Evolutionary conservation across 495 filamentous ascomycete species (phyloP).

Genomic region (Penicillium cosmopolitanum): DNA sequence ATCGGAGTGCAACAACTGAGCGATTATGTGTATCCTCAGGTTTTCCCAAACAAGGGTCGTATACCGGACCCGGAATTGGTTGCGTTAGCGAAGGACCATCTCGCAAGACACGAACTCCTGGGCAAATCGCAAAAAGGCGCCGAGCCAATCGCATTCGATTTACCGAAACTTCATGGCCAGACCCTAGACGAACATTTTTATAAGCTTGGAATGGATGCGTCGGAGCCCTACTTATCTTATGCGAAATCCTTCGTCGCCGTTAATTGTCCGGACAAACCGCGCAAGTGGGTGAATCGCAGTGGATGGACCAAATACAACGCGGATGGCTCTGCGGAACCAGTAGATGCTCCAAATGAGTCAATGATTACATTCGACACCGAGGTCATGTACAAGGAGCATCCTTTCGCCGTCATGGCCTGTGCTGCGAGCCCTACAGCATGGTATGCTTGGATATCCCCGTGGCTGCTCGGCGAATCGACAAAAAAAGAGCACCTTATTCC

Average conservation of each 20-base stretch:
- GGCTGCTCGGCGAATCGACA: slow-evolving; percentile 84
- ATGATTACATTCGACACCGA: slow-evolving; percentile 95
- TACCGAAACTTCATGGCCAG: slow-evolving; percentile 76
- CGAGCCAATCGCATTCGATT: slow-evolving; percentile 79
- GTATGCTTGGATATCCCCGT: slow-evolving; percentile 98
- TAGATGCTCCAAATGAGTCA: slow-evolving; percentile 76
- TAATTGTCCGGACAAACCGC: slow-evolving; percentile 72
- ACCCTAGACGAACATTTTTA: slow-evolving; percentile 95
- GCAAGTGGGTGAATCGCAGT: slow-evolving; percentile 75
- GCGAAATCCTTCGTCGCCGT: slow-evolving; percentile 72
- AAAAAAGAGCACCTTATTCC: slow-evolving; percentile 81
- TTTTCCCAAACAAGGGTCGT: slow-evolving; percentile 67
- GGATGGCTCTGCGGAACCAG: slow-evolving; percentile 70
- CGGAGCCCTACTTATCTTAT: slow-evolving; percentile 79
- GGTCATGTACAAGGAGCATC: slow-evolving; percentile 90
- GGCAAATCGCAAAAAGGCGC: slow-evolving; percentile 82
- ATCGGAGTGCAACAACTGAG: slow-evolving; percentile 94
- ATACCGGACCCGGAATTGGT: slow-evolving; percentile 71
- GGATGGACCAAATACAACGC: slow-evolving; percentile 93
- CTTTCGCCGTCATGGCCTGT: slow-evolving; percentile 95
- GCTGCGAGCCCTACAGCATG: slow-evolving; percentile 84
- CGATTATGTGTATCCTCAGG: slow-evolving; percentile 75
- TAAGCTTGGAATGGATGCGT: slow-evolving; percentile 83
- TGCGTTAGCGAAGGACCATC: slow-evolving; percentile 77
- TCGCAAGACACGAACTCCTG: slow-evolving; percentile 83